A percentile compares a stretch with the other conserved stretches of the same genome.
Conservation (phyloP, 176 grass and related monocot species). For the Urochloa ruziziensis region DNA sequence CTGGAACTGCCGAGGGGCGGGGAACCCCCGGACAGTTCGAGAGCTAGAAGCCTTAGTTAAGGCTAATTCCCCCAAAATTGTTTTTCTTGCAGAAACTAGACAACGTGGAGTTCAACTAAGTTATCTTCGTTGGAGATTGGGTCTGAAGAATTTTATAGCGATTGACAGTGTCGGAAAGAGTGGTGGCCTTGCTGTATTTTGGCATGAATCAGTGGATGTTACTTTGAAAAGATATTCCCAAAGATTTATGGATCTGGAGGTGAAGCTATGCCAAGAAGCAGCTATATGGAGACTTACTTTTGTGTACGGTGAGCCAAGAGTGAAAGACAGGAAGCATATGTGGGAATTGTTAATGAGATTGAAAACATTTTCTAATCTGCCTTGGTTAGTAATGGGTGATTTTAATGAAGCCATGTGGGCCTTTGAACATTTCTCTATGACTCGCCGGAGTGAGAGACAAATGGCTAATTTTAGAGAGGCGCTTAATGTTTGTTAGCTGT, state of each 20-base stretch:
- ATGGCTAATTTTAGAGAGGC: not conserved
- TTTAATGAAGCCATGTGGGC: too few species aligned
- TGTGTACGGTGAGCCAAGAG: not conserved
- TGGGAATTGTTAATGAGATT: not conserved
- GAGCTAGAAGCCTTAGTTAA: not conserved
- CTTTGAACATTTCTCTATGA: too few species aligned
- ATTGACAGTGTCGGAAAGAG: not conserved
- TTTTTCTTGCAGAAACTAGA: not conserved
- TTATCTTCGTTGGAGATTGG: not conserved
- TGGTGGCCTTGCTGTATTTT: not conserved
- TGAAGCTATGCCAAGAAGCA: not conserved
- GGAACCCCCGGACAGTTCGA: too few species aligned
- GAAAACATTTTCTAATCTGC: not conserved
- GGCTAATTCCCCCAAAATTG: not conserved
- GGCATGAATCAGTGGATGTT: not conserved
- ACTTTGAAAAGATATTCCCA: not conserved
- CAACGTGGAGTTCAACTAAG: not conserved
- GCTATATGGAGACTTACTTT: not conserved
- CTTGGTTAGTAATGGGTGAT: not conserved
- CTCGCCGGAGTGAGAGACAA: not conserved
- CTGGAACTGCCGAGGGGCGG: too few species aligned
- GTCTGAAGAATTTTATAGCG: not conserved
- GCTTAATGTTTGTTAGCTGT: not conserved
- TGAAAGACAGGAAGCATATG: not conserved
- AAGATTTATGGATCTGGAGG: not conserved